Evolutionary conservation across 768 basidiomycete species (phyloP).

Genomic region (Tephrocybe sp.): DNA sequence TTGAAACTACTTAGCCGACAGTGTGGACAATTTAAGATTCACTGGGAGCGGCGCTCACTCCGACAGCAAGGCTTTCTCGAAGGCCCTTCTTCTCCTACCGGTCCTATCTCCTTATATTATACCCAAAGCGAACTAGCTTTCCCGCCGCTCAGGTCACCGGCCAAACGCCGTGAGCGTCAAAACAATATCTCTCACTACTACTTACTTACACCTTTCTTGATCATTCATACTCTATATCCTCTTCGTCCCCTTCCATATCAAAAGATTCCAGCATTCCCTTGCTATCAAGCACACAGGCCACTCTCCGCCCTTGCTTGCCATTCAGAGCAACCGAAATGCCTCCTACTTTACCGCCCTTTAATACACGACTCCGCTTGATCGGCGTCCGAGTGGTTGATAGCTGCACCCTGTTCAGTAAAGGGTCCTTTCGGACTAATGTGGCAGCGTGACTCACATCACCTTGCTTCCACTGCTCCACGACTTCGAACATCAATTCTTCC

Average conservation of each 20-base stretch:
- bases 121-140: constrained; percentile 27
- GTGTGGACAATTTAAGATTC: constrained; percentile 53
- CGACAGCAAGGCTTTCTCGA: constrained; percentile 47
- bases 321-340: constrained; percentile 67
- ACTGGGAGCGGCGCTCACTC: constrained; percentile 44
- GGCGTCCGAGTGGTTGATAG: constrained; percentile 45
- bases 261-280: constrained; percentile 70
- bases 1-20: constrained; percentile 43
- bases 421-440: constrained; percentile 21
- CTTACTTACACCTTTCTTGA: too few relatives aligned
- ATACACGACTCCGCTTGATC: constrained; percentile 57
- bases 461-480: constrained; percentile 54
- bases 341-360: constrained; percentile 53
- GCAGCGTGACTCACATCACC: constrained; percentile 55
- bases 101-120: constrained; percentile 44
- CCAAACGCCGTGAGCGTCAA: constrained; percentile 27
- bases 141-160: constrained; percentile 28
- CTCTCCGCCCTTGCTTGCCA: constrained; percentile 69
- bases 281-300: constrained; percentile 72
- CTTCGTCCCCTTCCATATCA: constrained; percentile 74
- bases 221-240: constrained; percentile 38
- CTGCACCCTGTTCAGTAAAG: constrained; percentile 41
- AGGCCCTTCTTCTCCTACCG: constrained; percentile 34
- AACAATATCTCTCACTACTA: too few relatives aligned
- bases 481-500: constrained; percentile 65